Conservation (phyloP, 305 asterid species). For the Fraxinus xanthoxyloides region DNA sequence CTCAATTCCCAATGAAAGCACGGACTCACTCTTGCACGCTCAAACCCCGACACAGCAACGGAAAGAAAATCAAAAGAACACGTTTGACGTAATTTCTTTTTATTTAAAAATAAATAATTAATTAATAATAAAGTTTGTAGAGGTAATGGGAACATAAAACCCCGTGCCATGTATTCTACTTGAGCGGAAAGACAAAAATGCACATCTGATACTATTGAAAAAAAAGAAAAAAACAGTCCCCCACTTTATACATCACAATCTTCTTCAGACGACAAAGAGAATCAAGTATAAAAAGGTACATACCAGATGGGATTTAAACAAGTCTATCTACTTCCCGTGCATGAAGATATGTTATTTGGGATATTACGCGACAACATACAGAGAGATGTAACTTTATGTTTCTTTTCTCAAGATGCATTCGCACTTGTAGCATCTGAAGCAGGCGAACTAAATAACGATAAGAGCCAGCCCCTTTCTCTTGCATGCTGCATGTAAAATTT, state of each 20-base stretch:
- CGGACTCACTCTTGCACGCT: neutral
- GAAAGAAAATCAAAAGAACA: neutral
- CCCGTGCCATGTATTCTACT: neutral
- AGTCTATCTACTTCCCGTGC: neutral
- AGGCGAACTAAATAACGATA: slow-evolving; percentile 32
- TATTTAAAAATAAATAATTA: too few species aligned
- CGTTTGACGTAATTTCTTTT: neutral
- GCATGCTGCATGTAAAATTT: slow-evolving; percentile 57
- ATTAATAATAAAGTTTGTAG: neutral
- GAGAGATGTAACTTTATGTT: neutral
- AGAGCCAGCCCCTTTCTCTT: slow-evolving; percentile 61
- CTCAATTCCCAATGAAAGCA: neutral
- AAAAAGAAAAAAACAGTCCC: neutral
- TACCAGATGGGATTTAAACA: neutral
- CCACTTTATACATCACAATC: neutral
- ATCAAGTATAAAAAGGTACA: neutral
- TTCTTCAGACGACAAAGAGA: neutral
- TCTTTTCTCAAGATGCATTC: slow-evolving; percentile 34
- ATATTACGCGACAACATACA: neutral
- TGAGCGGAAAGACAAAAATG: neutral
- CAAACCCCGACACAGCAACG: neutral
- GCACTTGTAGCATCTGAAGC: slow-evolving; percentile 19
- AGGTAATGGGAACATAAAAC: neutral
- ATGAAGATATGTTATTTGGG: neutral
- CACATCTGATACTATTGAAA: neutral